A percentile compares a stretch with the other conserved stretches of the same genome.
phyloP scores from a whole-genome alignment of 306 rosid genomes.

The Albizia julibrissin region DNA sequence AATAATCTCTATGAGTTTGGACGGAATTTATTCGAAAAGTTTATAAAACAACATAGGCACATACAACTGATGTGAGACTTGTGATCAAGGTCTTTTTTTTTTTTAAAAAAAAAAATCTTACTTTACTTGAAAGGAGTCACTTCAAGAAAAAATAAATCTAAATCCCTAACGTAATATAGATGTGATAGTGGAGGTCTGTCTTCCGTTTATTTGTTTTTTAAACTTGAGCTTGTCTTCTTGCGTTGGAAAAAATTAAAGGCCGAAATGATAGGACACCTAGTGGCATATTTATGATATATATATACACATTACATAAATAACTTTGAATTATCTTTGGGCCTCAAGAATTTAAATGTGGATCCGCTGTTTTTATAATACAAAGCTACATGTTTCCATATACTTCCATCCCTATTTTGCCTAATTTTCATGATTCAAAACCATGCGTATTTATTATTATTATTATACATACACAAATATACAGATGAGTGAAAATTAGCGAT shows the following conservation, averaged over 20 bases:
- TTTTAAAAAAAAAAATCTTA: not conserved
- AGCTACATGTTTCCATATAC: not conserved
- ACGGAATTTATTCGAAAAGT: not conserved
- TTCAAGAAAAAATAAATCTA: not conserved
- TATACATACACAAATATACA: too few species aligned
- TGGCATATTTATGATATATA: constrained; percentile 31
- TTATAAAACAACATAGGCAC: not conserved
- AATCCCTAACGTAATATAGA: constrained; percentile 36
- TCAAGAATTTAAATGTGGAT: not conserved
- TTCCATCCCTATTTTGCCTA: not conserved
- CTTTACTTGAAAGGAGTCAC: not conserved
- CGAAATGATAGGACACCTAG: constrained; percentile 6
- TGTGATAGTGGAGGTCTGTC: constrained; percentile 52
- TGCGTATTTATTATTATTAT: too few species aligned
- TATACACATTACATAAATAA: constrained; percentile 26
- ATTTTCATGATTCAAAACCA: not conserved
- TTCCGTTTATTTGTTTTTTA: not conserved
- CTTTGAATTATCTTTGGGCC: constrained; percentile 12
- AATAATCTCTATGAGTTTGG: not conserved
- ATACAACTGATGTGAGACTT: not conserved
- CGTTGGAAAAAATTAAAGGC: not conserved
- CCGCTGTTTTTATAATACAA: not conserved
- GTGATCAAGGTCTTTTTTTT: not conserved
- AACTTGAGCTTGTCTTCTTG: constrained; percentile 21
- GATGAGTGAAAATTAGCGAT: constrained; percentile 7